Conservation (phyloP, 495 filamentous ascomycete species). For the Hyaloscypha finlandica region DNA sequence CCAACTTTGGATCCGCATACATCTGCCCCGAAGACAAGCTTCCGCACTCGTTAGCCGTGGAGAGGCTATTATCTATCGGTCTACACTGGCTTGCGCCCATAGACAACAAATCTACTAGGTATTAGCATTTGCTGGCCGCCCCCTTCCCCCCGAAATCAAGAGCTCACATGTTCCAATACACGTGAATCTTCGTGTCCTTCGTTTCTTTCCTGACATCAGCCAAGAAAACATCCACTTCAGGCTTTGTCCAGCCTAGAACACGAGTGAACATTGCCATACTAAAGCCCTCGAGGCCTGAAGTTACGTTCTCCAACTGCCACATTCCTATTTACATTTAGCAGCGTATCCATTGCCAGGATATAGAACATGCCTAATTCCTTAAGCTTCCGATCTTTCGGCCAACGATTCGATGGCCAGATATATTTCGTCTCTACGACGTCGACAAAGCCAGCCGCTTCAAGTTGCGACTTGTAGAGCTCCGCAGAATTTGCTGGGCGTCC, state of each 20-base stretch:
- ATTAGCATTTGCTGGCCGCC: no score
- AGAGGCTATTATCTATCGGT: no score
- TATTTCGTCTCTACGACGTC: background rate
- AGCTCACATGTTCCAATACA: background rate
- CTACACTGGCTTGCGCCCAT: no score
- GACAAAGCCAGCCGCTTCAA: background rate
- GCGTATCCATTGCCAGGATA: background rate
- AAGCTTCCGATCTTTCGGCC: background rate
- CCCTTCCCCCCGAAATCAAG: no score
- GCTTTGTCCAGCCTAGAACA: background rate
- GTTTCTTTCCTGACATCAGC: slow-evolving; percentile 1
- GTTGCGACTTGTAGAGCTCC: slow-evolving; percentile 25
- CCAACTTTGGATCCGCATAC: no score
- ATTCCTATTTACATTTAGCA: background rate
- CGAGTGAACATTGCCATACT: background rate
- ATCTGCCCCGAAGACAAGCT: no score
- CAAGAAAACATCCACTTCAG: background rate
- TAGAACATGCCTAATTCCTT: background rate
- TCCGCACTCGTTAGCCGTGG: no score
- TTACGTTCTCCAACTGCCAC: background rate
- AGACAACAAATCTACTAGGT: no score
- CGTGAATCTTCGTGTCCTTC: slow-evolving; percentile 2
- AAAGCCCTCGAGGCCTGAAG: background rate
- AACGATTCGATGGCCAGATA: background rate
- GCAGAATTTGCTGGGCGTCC: slow-evolving; percentile 15